A percentile compares a stretch with the other conserved stretches of the same genome.
These are phyloP conservation scores for Elaeis oleifera DNA, from an alignment of 202 grass and related monocot species.

Conservation along the genomic window DNA sequence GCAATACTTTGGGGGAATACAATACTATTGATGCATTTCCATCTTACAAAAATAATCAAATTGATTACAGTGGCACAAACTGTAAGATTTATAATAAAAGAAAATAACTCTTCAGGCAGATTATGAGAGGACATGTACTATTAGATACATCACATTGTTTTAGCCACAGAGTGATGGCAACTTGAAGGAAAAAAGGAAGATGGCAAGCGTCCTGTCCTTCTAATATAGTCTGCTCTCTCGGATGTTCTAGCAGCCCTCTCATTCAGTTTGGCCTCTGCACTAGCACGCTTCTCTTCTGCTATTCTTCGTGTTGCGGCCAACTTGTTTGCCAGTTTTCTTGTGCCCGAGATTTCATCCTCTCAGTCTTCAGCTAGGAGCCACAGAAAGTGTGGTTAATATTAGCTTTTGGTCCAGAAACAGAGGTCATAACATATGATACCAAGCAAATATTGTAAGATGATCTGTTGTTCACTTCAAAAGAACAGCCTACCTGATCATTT, in stretches of 20 bases:
- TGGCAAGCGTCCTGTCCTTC: slow-evolving; percentile 70
- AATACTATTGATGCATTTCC: too few species aligned
- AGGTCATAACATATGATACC: too few species aligned
- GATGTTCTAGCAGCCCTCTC: slow-evolving; percentile 49
- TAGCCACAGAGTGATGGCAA: slow-evolving; percentile 71
- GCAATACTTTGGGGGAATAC: too few species aligned
- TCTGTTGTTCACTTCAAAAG: too few species aligned
- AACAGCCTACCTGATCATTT: too few species aligned
- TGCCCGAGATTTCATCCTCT: slow-evolving; percentile 62
- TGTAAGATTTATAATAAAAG: too few species aligned
- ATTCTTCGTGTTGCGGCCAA: slow-evolving; percentile 38
- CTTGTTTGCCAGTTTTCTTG: slow-evolving; percentile 63
- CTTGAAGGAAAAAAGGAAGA: slow-evolving; percentile 67
- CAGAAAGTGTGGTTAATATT: not conserved
- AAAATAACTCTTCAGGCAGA: too few species aligned
- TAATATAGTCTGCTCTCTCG: slow-evolving; percentile 64
- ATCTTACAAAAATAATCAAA: too few species aligned
- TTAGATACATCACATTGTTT: not conserved
- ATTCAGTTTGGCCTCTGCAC: slow-evolving; percentile 52
- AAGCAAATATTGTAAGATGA: too few species aligned
- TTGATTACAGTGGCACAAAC: too few species aligned
- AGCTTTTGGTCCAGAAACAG: not conserved
- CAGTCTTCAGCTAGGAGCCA: slow-evolving; percentile 52
- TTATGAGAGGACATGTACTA: too few species aligned
- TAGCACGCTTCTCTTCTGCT: slow-evolving; percentile 67